Evolutionary conservation across 78 protist genomes (phyloP).

Genomic region (Ministeria vibrans): DNA sequence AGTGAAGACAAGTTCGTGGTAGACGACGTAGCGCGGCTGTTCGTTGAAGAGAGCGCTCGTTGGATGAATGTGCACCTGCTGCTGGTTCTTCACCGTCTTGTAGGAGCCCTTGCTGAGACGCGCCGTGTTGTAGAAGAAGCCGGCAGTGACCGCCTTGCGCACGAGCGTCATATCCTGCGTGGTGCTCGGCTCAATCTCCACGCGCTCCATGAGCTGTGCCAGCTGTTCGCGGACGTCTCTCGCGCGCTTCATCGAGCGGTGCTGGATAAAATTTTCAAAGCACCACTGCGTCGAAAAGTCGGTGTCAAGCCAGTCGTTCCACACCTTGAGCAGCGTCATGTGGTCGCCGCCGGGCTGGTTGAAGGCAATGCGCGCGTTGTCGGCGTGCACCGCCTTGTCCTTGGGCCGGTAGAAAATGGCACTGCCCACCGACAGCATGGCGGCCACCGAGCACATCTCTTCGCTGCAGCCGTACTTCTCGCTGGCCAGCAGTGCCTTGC

Average conservation of each 20-base stretch:
- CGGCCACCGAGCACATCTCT: constrained; percentile 63
- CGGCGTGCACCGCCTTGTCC: constrained; percentile 43
- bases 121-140: constrained; percentile 84
- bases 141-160: constrained; percentile 75
- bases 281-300: constrained; percentile 84
- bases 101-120: constrained; percentile 40
- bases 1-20: constrained; percentile 82
- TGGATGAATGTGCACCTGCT: constrained; percentile 65
- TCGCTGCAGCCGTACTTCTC: constrained; percentile 61
- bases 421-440: constrained; percentile 85
- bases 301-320: constrained; percentile 78
- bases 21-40: constrained; percentile 79
- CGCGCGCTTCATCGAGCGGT: constrained; percentile 84
- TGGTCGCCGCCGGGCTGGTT: constrained; percentile 84
- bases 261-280: constrained; percentile 88
- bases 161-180: constrained; percentile 39
- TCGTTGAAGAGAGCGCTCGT: constrained; percentile 56
- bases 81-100: constrained; percentile 62
- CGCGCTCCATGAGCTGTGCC: constrained; percentile 67
- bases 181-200: constrained; percentile 54
- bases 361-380: constrained; percentile 33
- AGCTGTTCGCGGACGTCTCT: constrained; percentile 91
- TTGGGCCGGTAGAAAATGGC: constrained; percentile 86
- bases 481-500: constrained; percentile 70
- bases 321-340: constrained; percentile 77